Conservation (phyloP, 164 flowering plant genomes). For the Stephania japonica region DNA sequence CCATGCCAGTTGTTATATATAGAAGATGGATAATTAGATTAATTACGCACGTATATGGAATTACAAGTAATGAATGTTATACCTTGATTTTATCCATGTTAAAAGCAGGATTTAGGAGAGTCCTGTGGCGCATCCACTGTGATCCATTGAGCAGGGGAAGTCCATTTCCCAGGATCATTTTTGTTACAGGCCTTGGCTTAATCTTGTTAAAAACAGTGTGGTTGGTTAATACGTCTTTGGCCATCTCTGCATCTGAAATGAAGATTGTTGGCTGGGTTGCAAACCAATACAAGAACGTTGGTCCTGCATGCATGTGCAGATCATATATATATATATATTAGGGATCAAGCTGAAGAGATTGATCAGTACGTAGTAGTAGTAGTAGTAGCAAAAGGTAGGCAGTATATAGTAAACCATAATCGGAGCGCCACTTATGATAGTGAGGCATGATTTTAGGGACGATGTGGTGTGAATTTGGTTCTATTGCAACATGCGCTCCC, state of each 20-base stretch:
- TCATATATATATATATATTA: no score
- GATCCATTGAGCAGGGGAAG: not conserved
- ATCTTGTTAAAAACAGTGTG: not conserved
- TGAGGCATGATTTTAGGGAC: not conserved
- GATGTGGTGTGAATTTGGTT: not conserved
- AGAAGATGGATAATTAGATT: no score
- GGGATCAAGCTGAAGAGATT: not conserved
- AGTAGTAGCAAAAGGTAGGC: no score
- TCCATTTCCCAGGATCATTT: not conserved
- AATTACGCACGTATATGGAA: no score
- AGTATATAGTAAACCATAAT: not conserved
- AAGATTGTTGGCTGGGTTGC: not conserved
- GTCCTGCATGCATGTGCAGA: not conserved
- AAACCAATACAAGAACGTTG: not conserved
- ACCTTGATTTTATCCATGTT: not conserved
- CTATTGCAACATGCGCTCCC: not conserved
- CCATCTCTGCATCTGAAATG: not conserved
- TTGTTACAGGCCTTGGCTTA: not conserved
- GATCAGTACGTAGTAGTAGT: no score
- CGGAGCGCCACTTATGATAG: not conserved
- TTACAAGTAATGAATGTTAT: no score
- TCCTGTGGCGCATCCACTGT: not conserved
- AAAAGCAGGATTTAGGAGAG: not conserved
- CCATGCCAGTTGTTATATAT: no score
- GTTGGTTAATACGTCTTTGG: not conserved